Evolutionary conservation across 805 yeast genomes (phyloP), one percentile per base, ranked within the genome.

Genomic region (Myxozyma monticola): DNA sequence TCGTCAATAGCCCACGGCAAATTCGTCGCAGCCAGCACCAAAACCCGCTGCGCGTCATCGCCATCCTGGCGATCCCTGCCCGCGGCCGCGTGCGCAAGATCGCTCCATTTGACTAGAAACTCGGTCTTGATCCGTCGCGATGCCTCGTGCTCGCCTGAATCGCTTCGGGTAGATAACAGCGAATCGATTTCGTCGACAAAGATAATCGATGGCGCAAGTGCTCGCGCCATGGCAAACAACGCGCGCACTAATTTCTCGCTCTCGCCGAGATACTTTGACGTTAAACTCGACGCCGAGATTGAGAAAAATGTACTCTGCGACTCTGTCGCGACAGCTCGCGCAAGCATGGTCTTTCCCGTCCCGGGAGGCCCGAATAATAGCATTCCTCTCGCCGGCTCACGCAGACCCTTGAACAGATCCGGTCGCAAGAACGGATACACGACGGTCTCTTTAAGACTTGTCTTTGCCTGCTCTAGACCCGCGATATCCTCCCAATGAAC

Each of bases 331-430:
- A 93, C 97, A 0, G 98, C 96, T 57, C 96, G 76, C 0, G 97
- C 97, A 59, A 91, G 76, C 98, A 91, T 90, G 0, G 97, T 90
- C 65, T 93, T 91, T 49, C 98, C 98, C 0, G 98, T 91, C n/a
- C 99, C 99, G 0, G 98, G 97, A 2, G 99, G 98, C 0, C 99
- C 99, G 72, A 89, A 91, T 36, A 91, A 70, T 18, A 91, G 74
- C 95, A 93, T 88, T n/a, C 98, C 98, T 51, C 95, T 72, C 0
- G 95, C 90, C 0, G 98, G 98, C 69, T 90, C 97, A 60, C 97
- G 75, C 45, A 91, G 71, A 0, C 97, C 98, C 51, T 80, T 78
- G 65, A 91, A 93, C 49, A 91, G 73, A 68, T 91, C 98, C 0
- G 98, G 99, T 44, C 98, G 76, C 57, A 93, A 69, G 64, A 91